Percentiles rank a stretch among this genome's conserved stretches.
Evolutionary conservation across 2,329 filamentous ascomycete genomes (phyloP).

Genomic region (Monosporascus sp.): DNA sequence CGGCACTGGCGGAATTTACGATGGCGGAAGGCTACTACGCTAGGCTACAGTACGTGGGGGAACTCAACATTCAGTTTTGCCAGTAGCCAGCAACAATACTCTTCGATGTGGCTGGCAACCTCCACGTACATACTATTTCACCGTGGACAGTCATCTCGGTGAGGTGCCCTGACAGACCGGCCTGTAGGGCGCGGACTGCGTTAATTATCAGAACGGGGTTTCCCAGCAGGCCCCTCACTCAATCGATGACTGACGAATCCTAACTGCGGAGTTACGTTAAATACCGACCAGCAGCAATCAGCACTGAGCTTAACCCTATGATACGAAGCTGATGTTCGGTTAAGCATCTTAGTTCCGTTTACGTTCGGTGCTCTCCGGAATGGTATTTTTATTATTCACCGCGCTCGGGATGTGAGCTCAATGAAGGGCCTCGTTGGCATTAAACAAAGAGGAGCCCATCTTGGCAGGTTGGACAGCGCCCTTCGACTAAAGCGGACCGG

Average conservation of each 20-base stretch:
- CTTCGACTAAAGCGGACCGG: not conserved
- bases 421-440: not conserved
- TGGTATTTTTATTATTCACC: no score
- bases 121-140: not conserved
- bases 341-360: no score
- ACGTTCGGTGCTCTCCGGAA: no score
- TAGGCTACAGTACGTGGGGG: no score
- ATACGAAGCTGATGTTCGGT: no score
- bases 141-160: not conserved
- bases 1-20: no score
- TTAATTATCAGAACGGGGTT: not conserved
- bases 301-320: no score
- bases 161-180: not conserved
- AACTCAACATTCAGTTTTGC: no score
- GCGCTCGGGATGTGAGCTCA: not conserved
- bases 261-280: no score
- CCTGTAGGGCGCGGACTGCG: not conserved
- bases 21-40: no score
- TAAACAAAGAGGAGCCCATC: not conserved
- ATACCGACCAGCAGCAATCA: no score
- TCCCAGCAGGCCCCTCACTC: not conserved
- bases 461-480: not conserved
- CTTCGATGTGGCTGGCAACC: not conserved
- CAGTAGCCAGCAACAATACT: no score
- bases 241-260: not conserved